These are phyloP conservation scores for Annulohypoxylon moriforme DNA, from an alignment of 495 filamentous ascomycete genomes.

Conservation along the genomic window DNA sequence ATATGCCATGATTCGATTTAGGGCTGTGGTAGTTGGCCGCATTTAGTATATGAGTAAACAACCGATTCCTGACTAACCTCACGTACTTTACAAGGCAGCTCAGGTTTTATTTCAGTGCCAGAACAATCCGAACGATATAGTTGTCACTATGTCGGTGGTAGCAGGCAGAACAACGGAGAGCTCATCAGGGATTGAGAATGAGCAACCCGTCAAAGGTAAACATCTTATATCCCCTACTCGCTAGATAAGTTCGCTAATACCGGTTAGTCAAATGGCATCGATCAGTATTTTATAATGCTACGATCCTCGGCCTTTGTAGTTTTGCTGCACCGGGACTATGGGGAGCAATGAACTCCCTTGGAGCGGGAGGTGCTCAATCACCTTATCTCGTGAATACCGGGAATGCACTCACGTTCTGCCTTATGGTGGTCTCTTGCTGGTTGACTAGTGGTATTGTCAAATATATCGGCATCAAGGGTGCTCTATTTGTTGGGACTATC, in stretches of 20 bases:
- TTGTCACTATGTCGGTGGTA: constrained; percentile 12
- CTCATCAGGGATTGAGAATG: not conserved
- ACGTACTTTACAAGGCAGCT: not conserved
- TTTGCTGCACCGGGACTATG: constrained; percentile 74
- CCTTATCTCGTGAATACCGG: constrained; percentile 75
- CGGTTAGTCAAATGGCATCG: constrained; percentile 71
- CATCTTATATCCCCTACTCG: not conserved
- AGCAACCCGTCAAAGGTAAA: constrained; percentile 30
- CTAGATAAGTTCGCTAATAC: not conserved
- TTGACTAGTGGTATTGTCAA: constrained; percentile 65
- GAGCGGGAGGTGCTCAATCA: constrained; percentile 70
- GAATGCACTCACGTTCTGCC: constrained; percentile 74
- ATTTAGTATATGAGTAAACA: constrained; percentile 5
- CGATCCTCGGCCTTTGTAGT: constrained; percentile 71
- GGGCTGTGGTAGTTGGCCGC: not conserved
- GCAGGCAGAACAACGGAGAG: constrained; percentile 4
- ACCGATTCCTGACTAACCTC: not conserved
- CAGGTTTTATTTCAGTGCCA: not conserved
- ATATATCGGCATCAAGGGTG: constrained; percentile 72
- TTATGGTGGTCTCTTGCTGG: constrained; percentile 72
- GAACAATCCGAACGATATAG: not conserved
- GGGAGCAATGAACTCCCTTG: constrained; percentile 76
- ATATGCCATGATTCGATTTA: constrained; percentile 3
- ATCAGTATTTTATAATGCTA: constrained; percentile 71
- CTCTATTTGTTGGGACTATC: constrained; percentile 72